Base-by-base conservation (phyloP, 441 rosid species). In the Lepidium campestre region DNA sequence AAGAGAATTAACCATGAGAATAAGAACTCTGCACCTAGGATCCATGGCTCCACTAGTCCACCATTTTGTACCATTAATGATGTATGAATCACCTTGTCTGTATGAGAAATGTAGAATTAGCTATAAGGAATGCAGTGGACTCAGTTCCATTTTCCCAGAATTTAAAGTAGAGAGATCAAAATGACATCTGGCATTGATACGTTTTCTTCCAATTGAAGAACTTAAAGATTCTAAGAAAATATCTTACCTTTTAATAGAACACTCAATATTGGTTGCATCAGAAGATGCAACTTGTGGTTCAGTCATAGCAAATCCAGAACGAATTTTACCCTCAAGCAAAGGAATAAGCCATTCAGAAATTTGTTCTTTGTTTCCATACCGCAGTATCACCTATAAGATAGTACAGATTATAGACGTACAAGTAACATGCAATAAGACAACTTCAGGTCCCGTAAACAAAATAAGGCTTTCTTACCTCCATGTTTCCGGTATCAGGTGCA, bases 41-140 rank as follows among this genome's bases (percentile, higher is more conserved):
- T 94, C 99, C 99, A 94, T 91, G 25, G 99, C 99, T 67, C 99
- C 99, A 75, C 98, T 94, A 37, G 99, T 91, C 99, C 99, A 94
- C 99, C 99, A 94, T 77, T 94, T 94, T 66, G 65, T 86, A 60
- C 99, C 99, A 54, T 88, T 94, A 70, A 94, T 88, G 50, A 91
- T 64, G 62, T 91, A 94, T 4, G 84, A 86, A 77, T 91, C 89
- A 34, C 91, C 96, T 73, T 85, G 79, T 80, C 99, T 91, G 68
- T 62, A 75, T 40, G 32, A 62, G 13, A 14, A 74, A 41, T 47
- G 17, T 40, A 55, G 9, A 45, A 11, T 46, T 61, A 46, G 65
- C 53, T 60, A 59, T 45, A 10, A 44, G 44, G 23, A 59, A 1
- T 25, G 20, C 6, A 46, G 22, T 5, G 20, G 14, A 50, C 36